Evolutionary conservation across 371 early-diverging fungal genomes (phyloP).

Genomic region (Apophysomyces ossiformis): DNA sequence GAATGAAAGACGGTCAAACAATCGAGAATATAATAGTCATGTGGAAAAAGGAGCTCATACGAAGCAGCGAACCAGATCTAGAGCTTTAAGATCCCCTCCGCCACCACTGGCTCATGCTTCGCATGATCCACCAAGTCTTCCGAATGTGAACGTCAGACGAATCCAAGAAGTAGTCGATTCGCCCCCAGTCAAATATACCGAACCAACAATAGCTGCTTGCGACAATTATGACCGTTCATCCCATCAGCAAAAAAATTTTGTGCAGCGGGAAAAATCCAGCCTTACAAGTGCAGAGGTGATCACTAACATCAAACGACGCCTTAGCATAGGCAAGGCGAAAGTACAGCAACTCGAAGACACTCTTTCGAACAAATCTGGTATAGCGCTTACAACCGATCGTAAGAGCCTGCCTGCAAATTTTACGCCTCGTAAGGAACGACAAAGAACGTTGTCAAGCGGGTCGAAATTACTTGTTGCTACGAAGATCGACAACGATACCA

Average conservation of each 20-base stretch:
- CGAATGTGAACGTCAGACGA: constrained; percentile 28
- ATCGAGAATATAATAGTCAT: background rate
- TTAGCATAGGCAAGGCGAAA: constrained; percentile 37
- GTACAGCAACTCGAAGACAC: constrained; percentile 28
- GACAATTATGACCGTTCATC: background rate
- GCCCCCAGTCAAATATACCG: background rate
- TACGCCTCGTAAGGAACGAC: constrained; percentile 25
- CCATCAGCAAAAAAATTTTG: background rate
- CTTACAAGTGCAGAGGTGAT: constrained; percentile 18
- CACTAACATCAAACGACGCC: constrained; percentile 28
- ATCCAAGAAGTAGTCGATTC: constrained; percentile 23
- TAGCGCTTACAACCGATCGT: constrained; percentile 12
- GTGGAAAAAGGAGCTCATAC: constrained; percentile 23
- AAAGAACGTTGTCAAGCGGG: constrained; percentile 40
- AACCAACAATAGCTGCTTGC: background rate
- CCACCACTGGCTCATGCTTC: constrained; percentile 19
- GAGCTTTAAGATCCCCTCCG: constrained; percentile 27
- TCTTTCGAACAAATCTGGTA: background rate
- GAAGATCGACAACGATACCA: constrained; percentile 13
- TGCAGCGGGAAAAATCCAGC: background rate
- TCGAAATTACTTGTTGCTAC: constrained; percentile 18
- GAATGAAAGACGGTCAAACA: background rate
- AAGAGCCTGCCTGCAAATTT: constrained; percentile 25
- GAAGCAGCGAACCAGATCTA: constrained; percentile 23
- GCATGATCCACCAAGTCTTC: constrained; percentile 22